Evolutionary conservation across 192 early-diverging fungal species (phyloP).

Genomic region (Coemansia biformis): DNA sequence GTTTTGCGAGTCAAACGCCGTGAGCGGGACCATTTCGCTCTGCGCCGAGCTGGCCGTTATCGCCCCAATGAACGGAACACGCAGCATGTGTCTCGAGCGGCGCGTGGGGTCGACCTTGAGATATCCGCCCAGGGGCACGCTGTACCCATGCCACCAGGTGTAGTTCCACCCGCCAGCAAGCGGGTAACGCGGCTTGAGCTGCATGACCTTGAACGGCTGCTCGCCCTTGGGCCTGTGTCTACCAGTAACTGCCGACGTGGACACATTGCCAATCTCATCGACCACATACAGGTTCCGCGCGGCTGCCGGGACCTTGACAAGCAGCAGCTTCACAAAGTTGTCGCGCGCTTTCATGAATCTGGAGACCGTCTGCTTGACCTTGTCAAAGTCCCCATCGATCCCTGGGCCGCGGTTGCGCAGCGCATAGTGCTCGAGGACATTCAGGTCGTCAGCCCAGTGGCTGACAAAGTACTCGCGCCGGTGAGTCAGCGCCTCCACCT

Average conservation of each 20-base stretch:
- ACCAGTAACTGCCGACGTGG: slow-evolving; percentile 65
- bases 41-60: slow-evolving; percentile 62
- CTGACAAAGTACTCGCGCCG: slow-evolving; percentile 57
- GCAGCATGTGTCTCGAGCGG: slow-evolving; percentile 55
- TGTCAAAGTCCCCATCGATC: slow-evolving; percentile 15
- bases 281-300: slow-evolving; percentile 73
- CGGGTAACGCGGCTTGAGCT: slow-evolving; percentile 87
- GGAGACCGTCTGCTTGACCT: slow-evolving; percentile 22
- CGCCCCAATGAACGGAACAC: slow-evolving; percentile 64
- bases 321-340: slow-evolving; percentile 36
- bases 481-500: slow-evolving; percentile 56
- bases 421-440: slow-evolving; percentile 75
- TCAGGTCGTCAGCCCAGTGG: slow-evolving; percentile 77
- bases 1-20: slow-evolving; percentile 64
- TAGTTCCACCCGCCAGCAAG: slow-evolving; percentile 97
- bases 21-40: slow-evolving; percentile 58
- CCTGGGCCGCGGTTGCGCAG: slow-evolving; percentile 56
- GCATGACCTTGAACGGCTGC: slow-evolving; percentile 54
- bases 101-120: slow-evolving; percentile 51
- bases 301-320: slow-evolving; percentile 58
- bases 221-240: slow-evolving; percentile 19
- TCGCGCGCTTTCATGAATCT: slow-evolving; percentile 22
- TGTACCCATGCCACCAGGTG: slow-evolving; percentile 92
- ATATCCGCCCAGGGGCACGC: slow-evolving; percentile 62
- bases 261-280: slow-evolving; percentile 90